These are phyloP conservation scores for Trypanosoma cruzi DNA, from an alignment of 208 protist genomes.

Conservation along the genomic window DNA sequence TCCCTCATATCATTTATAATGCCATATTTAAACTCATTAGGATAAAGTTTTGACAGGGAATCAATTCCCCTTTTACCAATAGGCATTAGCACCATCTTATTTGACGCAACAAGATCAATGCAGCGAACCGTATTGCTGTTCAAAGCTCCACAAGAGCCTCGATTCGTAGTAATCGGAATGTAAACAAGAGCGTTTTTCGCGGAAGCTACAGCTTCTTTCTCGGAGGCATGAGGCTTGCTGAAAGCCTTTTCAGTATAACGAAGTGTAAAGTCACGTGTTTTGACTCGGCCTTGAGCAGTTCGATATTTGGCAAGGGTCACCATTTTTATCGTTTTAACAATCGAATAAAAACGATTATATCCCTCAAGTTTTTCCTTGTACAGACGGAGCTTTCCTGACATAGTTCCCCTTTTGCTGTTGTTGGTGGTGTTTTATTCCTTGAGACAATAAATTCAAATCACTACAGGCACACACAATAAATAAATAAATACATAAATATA, in stretches of 20 bases:
- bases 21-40: conserved; percentile 68
- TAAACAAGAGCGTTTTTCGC: conserved; percentile 60
- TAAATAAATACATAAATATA: conserved; percentile 18
- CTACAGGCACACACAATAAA: background rate
- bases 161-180: conserved; percentile 90
- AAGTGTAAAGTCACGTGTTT: conserved; percentile 89
- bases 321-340: conserved; percentile 94
- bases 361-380: conserved; percentile 93
- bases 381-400: conserved; percentile 91
- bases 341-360: conserved; percentile 92
- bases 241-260: conserved; percentile 92
- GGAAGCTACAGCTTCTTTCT: conserved; percentile 30
- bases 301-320: conserved; percentile 92
- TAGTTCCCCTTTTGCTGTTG: conserved; percentile 33
- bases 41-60: conserved; percentile 85
- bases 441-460: conserved; percentile 4
- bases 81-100: conserved; percentile 68
- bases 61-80: conserved; percentile 89
- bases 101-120: conserved; percentile 59
- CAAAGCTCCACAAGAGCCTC: conserved; percentile 87
- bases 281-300: conserved; percentile 65
- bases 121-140: conserved; percentile 83
- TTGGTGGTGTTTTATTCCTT: background rate
- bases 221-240: conserved; percentile 51
- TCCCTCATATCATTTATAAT: conserved; percentile 93